Conservation (phyloP, 1,284 basidiomycete species). For the Calocybe gambosa region DNA sequence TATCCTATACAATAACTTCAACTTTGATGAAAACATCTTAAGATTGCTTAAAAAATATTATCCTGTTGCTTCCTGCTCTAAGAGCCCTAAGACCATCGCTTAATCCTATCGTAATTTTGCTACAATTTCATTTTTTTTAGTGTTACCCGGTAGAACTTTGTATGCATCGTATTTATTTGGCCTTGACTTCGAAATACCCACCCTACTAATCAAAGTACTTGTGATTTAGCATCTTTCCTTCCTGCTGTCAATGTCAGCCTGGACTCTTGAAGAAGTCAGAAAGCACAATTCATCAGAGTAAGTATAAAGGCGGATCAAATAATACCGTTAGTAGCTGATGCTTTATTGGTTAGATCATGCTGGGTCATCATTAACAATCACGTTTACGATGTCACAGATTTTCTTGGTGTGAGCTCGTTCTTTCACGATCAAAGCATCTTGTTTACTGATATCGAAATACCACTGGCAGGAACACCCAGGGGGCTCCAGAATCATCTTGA, state of each 20-base stretch:
- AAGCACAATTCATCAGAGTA: slow-evolving; percentile 50
- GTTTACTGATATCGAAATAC: not conserved
- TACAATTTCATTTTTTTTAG: not conserved
- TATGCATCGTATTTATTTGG: not conserved
- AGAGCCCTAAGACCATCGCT: no score
- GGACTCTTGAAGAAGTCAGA: slow-evolving; percentile 37
- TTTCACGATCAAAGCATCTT: not conserved
- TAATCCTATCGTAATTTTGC: no score
- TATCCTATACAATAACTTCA: not conserved
- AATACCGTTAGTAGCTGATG: not conserved
- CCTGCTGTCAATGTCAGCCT: slow-evolving; percentile 24
- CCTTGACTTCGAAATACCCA: not conserved
- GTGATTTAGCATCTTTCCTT: no score
- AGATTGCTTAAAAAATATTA: no score
- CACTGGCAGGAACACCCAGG: slow-evolving; percentile 72
- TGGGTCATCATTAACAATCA: slow-evolving; percentile 82
- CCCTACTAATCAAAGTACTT: slow-evolving; percentile 1
- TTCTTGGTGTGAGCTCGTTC: slow-evolving; percentile 50
- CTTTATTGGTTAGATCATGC: slow-evolving; percentile 49
- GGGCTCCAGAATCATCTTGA: slow-evolving; percentile 70
- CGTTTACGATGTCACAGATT: slow-evolving; percentile 84
- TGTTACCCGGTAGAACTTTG: no score
- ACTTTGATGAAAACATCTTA: not conserved
- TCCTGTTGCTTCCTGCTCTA: no score
- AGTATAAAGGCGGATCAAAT: slow-evolving; percentile 1